Evolutionary conservation across 192 early-diverging fungal species (phyloP).

Genomic region (Mortierella claussenii): DNA sequence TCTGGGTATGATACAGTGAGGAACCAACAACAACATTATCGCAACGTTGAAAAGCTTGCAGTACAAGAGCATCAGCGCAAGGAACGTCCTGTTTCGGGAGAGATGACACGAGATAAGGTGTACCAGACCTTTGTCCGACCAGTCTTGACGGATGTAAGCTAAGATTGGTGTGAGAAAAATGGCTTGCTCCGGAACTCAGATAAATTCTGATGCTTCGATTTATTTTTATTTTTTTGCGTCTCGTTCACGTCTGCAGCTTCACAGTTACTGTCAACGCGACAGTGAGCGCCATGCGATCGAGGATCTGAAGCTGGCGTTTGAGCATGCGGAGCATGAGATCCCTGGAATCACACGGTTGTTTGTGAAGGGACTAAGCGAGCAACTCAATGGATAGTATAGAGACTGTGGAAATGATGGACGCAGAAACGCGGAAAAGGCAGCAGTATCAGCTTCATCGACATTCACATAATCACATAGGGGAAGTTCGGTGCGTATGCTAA

Average conservation of each 20-base stretch:
- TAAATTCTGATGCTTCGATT: no score
- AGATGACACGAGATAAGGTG: slow-evolving; percentile 29
- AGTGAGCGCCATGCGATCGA: slow-evolving; percentile 43
- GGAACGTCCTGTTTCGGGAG: slow-evolving; percentile 11
- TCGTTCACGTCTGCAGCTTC: slow-evolving; percentile 10
- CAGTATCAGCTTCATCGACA: no score
- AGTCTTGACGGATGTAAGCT: slow-evolving; percentile 33
- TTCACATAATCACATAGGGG: no score
- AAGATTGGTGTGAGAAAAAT: neutral
- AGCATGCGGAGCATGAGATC: slow-evolving; percentile 48
- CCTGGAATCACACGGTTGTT: slow-evolving; percentile 40
- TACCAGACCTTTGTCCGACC: slow-evolving; percentile 48
- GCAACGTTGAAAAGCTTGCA: slow-evolving; percentile 24
- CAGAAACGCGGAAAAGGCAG: no score
- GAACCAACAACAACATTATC: slow-evolving; percentile 4
- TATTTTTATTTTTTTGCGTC: neutral
- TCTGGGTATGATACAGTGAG: slow-evolving; percentile 39
- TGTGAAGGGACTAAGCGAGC: slow-evolving; percentile 46
- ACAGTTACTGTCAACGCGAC: slow-evolving; percentile 29
- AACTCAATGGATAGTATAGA: slow-evolving; percentile 27
- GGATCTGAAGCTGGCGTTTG: slow-evolving; percentile 35
- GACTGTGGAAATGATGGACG: no score
- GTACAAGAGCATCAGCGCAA: slow-evolving; percentile 22
- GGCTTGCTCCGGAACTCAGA: no score
- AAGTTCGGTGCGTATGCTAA: no score